These are phyloP conservation scores for Tylopilus sp. DNA, from an alignment of 768 basidiomycete species.

Conservation along the genomic window DNA sequence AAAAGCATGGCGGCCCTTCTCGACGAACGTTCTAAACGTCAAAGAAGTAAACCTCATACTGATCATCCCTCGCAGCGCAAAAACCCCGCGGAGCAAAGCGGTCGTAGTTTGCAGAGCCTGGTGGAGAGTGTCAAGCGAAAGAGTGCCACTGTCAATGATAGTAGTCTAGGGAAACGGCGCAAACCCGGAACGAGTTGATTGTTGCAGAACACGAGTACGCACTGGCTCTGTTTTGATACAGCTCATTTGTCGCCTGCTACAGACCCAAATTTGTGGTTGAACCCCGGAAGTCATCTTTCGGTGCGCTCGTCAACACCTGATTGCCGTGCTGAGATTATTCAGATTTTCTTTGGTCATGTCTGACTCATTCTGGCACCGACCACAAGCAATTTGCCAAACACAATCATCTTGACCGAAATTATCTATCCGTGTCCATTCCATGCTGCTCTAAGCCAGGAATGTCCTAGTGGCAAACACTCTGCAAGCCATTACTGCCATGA, in stretches of 20 bases:
- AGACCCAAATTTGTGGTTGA: not conserved
- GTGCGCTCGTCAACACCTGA: not conserved
- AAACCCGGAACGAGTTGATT: constrained; percentile 26
- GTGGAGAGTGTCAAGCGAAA: constrained; percentile 90
- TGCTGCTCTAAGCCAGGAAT: too few relatives aligned
- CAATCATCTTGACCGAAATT: too few relatives aligned
- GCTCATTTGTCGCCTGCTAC: not conserved
- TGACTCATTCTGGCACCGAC: not conserved
- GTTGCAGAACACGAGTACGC: not conserved
- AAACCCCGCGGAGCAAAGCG: constrained; percentile 1
- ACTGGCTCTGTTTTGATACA: not conserved
- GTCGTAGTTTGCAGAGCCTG: constrained; percentile 53
- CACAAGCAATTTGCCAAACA: too few relatives aligned
- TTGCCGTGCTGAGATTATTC: too few relatives aligned
- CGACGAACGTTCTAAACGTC: constrained; percentile 74
- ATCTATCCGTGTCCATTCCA: too few relatives aligned
- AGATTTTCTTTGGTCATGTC: not conserved
- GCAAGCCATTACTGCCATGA: too few relatives aligned
- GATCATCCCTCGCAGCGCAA: not conserved
- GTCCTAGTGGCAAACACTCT: too few relatives aligned
- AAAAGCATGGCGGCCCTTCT: constrained; percentile 85
- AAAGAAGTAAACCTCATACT: constrained; percentile 33
- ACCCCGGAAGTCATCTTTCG: not conserved
- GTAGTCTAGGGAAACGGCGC: constrained; percentile 38
- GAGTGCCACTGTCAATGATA: constrained; percentile 35